Base-by-base conservation (phyloP, 208 protist genomes). In the Leishmania turanica region DNA sequence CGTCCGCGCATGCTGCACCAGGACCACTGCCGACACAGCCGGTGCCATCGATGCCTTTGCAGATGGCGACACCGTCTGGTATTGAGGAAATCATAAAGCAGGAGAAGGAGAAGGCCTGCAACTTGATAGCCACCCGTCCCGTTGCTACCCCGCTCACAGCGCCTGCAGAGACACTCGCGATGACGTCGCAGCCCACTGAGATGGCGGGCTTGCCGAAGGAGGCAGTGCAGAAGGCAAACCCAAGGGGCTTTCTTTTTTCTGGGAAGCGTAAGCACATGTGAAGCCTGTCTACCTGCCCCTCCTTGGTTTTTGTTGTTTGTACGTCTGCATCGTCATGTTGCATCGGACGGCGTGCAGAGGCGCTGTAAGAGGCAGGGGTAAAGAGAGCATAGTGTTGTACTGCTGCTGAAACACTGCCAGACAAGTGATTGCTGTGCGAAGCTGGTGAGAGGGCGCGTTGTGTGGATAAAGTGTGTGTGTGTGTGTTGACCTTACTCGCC, bases 221-320 rank as follows among this genome's bases (percentile, higher is more conserved):
- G 58, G 75, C 40, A 17, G 17, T 15, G 21, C 1, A 42, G 13
- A 71, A 54, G 73, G 13, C 49, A 24, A 78, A 79, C 37, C 56
- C 24, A 54, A 84, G 79, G 37, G 40, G 66, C 6, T 31, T 70
- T 31, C 53, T 79, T 40, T 68, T 31, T 37, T 80, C 40, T n/a
- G 40, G 27, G 62, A 71, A 15, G 37, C 73, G 75, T 17, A 75
- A 42, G 7, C 1, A n/a, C 24, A 75, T 60, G 58, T 56, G 42
- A 58, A 17, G 19, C 42, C 17, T 8, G 7, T 13, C 40, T 49
- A 5, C 21, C 13, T 47, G 21, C 34, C 40, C 7, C 21, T 31
- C 21, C 68, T 45, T 17, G 0, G 42, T 11, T 49, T 8, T 51
- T 6, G 4, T 1, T 3, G 17, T 34, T 15, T 49, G 47, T 13